Evolutionary conservation across 805 yeast genomes (phyloP).

Genomic region (Yarrowia hollandica): DNA sequence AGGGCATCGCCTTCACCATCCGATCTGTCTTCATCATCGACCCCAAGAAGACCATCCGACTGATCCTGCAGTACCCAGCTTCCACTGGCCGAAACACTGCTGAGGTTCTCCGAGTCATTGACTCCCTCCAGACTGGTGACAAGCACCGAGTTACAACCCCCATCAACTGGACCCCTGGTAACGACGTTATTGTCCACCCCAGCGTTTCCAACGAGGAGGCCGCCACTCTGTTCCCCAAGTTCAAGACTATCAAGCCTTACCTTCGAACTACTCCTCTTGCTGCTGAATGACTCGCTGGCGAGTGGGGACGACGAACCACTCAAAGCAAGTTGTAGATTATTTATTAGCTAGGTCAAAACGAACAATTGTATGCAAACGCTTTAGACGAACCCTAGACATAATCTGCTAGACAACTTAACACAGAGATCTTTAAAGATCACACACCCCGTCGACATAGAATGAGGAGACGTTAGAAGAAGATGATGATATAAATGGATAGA

Average conservation of each 20-base stretch:
- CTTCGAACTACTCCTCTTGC: conserved; percentile 63
- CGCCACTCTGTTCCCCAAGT: conserved; percentile 82
- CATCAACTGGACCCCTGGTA: conserved; percentile 87
- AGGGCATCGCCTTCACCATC: conserved; percentile 83
- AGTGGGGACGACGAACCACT: conserved; percentile 22
- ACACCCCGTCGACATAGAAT: no score
- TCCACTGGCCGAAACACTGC: conserved; percentile 94
- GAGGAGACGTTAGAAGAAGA: no score
- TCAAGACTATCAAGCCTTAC: conserved; percentile 89
- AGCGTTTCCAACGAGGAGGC: conserved; percentile 80
- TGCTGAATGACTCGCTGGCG: conserved; percentile 28
- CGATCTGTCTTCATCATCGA: conserved; percentile 93
- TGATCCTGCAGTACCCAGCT: conserved; percentile 88
- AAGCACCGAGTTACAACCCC: conserved; percentile 88
- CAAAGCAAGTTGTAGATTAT: conserved; percentile 29
- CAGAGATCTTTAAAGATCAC: not conserved
- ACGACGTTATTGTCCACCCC: conserved; percentile 94
- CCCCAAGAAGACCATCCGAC: conserved; percentile 86
- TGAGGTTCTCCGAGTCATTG: conserved; percentile 88
- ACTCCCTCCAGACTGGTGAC: conserved; percentile 86
- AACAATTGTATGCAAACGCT: not conserved
- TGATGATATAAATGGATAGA: no score
- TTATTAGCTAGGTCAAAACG: conserved; percentile 14
- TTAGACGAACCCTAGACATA: no score
- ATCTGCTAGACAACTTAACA: not conserved